These are phyloP conservation scores for Conticribra weissflogii DNA, from an alignment of 108 stramenopile genomes.

Conservation along the genomic window DNA sequence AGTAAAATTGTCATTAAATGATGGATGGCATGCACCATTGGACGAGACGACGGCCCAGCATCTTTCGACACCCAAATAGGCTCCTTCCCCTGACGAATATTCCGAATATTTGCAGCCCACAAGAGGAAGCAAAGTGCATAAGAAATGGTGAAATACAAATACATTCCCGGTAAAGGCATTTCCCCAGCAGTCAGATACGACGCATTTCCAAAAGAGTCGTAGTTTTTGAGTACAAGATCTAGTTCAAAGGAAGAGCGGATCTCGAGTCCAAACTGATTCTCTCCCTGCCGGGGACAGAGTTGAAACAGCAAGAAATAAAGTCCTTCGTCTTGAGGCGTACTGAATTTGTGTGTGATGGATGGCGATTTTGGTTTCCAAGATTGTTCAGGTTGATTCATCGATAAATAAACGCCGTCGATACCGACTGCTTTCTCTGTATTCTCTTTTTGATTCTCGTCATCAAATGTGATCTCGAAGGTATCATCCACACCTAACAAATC, in stretches of 20 bases:
- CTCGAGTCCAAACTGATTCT: slow-evolving; percentile 21
- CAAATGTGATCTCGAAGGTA: slow-evolving; percentile 35
- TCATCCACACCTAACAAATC: slow-evolving; percentile 48
- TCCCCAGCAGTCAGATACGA: slow-evolving; percentile 95
- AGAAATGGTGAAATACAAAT: slow-evolving; percentile 76
- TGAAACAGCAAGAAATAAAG: slow-evolving; percentile 93
- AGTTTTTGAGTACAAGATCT: slow-evolving; percentile 86
- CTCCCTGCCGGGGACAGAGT: slow-evolving; percentile 57
- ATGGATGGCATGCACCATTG: slow-evolving; percentile 90
- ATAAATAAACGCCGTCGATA: slow-evolving; percentile 64
- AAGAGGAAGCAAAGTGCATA: slow-evolving; percentile 66
- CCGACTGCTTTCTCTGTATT: slow-evolving; percentile 36
- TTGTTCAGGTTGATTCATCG: slow-evolving; percentile 60
- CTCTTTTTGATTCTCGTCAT: slow-evolving; percentile 21
- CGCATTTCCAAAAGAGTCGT: slow-evolving; percentile 63
- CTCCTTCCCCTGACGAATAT: slow-evolving; percentile 56
- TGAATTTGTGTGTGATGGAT: slow-evolving; percentile 59
- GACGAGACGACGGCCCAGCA: slow-evolving; percentile 14
- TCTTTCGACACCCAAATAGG: slow-evolving; percentile 41
- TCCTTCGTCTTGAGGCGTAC: slow-evolving; percentile 65
- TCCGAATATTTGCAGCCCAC: slow-evolving; percentile 77
- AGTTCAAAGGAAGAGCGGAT: slow-evolving; percentile 84
- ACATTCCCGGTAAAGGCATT: slow-evolving; percentile 85
- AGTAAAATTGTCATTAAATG: slow-evolving; percentile 91
- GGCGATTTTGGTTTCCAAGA: slow-evolving; percentile 57